These are phyloP conservation scores for Trichophyton equinum DNA, from an alignment of 2,329 filamentous ascomycete species.

Conservation along the genomic window DNA sequence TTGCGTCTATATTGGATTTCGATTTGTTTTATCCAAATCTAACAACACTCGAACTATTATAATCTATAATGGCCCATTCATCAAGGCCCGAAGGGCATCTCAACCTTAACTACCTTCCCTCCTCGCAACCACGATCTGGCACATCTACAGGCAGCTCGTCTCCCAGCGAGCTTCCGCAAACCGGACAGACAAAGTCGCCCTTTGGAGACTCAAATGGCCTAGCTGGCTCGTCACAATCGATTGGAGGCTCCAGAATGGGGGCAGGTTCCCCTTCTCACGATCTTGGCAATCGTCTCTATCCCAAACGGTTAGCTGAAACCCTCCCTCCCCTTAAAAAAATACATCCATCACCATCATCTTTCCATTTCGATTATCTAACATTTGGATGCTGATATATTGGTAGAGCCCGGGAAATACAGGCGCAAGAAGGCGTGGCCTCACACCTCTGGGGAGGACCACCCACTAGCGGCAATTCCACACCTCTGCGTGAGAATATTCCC, in stretches of 20 bases:
- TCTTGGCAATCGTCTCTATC: conserved; percentile 66
- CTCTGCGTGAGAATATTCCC: conserved; percentile 90
- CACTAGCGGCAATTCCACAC: conserved; percentile 90
- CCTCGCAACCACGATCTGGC: conserved; percentile 57
- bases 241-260: conserved; percentile 57
- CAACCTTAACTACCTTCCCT: conserved; percentile 62
- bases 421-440: conserved; percentile 76
- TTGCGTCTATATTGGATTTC: conserved; percentile 1
- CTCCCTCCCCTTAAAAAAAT: background rate
- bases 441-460: conserved; percentile 86
- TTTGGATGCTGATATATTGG: background rate
- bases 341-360: conserved; percentile 3
- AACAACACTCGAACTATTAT: conserved; percentile 22
- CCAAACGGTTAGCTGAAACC: conserved; percentile 62
- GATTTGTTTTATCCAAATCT: background rate
- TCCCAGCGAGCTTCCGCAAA: conserved; percentile 59
- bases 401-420: conserved; percentile 91
- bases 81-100: conserved; percentile 71
- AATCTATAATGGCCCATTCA: conserved; percentile 85
- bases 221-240: conserved; percentile 38
- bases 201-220: conserved; percentile 57
- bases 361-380: background rate
- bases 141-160: conserved; percentile 72
- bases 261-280: conserved; percentile 96
- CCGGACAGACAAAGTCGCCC: conserved; percentile 54